A percentile compares a stretch with the other conserved stretches of the same genome.
Conservation (phyloP, 192 early-diverging fungal genomes). For the Chytriomyces sp. region DNA sequence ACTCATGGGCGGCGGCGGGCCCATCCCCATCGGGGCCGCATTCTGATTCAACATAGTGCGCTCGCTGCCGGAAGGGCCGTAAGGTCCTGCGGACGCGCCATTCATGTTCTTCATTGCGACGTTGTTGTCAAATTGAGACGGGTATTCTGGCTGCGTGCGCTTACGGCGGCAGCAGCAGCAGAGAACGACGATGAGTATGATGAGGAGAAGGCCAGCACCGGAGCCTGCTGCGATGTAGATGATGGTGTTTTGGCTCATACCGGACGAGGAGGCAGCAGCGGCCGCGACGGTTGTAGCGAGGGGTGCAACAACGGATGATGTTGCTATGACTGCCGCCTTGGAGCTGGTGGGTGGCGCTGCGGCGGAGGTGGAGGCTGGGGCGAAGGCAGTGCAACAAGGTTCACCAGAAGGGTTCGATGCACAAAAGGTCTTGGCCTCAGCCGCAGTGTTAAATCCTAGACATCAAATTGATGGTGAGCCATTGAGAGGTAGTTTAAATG, state of each 20-base stretch:
- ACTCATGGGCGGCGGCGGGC: neutral
- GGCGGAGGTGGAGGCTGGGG: neutral
- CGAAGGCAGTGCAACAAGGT: neutral
- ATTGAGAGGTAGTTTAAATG: neutral
- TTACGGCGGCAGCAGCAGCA: neutral
- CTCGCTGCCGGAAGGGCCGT: neutral
- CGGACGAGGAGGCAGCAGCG: neutral
- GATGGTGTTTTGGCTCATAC: neutral
- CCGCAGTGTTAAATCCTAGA: neutral
- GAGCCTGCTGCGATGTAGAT: neutral
- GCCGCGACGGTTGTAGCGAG: neutral
- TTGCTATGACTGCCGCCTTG: neutral
- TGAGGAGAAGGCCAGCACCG: constrained; percentile 2
- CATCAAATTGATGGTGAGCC: neutral
- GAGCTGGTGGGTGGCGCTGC: too few species aligned
- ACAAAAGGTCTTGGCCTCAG: constrained; percentile 16
- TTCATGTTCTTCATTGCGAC: neutral
- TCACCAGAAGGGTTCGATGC: neutral
- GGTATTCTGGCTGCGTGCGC: neutral
- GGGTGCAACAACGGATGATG: neutral
- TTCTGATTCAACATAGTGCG: neutral
- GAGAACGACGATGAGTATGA: neutral
- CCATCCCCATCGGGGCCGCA: neutral
- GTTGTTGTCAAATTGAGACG: neutral
- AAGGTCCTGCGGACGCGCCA: too few species aligned